Evolutionary conservation across 257 asterid genomes (phyloP), one percentile per base, ranked within the genome.

Genomic region (Leptodermis oblonga): DNA sequence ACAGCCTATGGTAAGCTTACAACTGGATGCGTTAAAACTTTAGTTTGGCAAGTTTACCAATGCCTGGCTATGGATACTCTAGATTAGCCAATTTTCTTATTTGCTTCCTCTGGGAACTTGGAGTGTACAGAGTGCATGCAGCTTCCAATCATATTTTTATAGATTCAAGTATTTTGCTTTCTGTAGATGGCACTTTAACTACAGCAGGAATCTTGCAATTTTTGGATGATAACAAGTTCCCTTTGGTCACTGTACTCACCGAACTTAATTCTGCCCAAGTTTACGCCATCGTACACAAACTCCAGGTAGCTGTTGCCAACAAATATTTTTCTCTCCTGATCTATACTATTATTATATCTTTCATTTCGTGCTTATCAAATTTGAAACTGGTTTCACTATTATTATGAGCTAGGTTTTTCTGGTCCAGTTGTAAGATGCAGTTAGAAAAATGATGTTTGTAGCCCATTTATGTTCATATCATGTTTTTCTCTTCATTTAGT

Each of bases 211-310:
- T 91, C 75, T 78, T 89, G 82, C 82, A 77, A n/a, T 89, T 91
- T 80, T 69, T 91, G 87, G 92, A 84, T 73, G 76, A 75, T 74
- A 89, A 91, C 83, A 91, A 85, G 80, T 87, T 89, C 69, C 97
- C 96, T 5, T 79, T 94, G 70, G 87, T 87, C 76, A 89, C 91
- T 61, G 49, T 85, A 34, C 81, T 94, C 87, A 89, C 90, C 34
- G 97, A 94, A 70, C 87, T 85, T 73, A 91, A 94, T 80, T 88
- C 99, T 74, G 95, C 90, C 71, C 85, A 85, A 89, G 86, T 91
- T 37, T 89, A 87, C 83, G 73, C 96, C 81, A 84, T 80, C 76
- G 23, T 83, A 13, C 81, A 79, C 33, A 94, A 87, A 80, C 83
- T 76, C 67, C 99, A 94, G 97, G 96, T 94, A 75, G 63, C 69